Conservation (phyloP, 2,329 filamentous ascomycete genomes). For the Periconia digitata region DNA sequence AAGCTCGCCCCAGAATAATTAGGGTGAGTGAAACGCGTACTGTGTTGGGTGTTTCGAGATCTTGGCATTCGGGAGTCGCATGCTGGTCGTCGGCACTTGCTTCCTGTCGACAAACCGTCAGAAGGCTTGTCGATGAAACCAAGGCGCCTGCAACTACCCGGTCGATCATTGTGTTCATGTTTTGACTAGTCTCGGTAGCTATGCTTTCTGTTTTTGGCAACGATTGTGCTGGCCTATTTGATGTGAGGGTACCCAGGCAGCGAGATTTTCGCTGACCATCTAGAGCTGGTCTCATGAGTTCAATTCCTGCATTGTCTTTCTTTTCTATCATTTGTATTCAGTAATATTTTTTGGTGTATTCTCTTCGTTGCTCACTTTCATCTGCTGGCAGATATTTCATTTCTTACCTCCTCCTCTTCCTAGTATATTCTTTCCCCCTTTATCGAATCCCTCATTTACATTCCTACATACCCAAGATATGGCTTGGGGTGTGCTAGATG, state of each 20-base stretch:
- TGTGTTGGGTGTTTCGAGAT: slow-evolving; percentile 7
- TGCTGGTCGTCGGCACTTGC: slow-evolving; percentile 10
- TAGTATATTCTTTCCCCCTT: not conserved
- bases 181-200: slow-evolving; percentile 14
- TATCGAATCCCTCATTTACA: slow-evolving; percentile 5
- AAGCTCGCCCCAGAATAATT: not conserved
- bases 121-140: slow-evolving; percentile 9
- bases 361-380: slow-evolving; percentile 7
- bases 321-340: slow-evolving; percentile 2
- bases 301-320: not conserved
- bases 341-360: not conserved
- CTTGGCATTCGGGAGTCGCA: slow-evolving; percentile 9
- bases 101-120: slow-evolving; percentile 7
- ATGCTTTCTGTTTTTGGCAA: slow-evolving; percentile 1
- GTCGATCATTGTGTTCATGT: slow-evolving; percentile 14
- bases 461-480: slow-evolving; percentile 15
- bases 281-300: slow-evolving; percentile 17
- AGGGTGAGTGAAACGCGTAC: slow-evolving; percentile 13
- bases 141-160: slow-evolving; percentile 7
- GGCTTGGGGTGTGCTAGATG: slow-evolving; percentile 35
- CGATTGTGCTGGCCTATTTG: slow-evolving; percentile 15
- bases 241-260: slow-evolving; percentile 1
- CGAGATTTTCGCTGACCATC: not conserved
- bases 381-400: slow-evolving; percentile 31
- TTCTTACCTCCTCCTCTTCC: not conserved